A percentile compares a stretch with the other conserved stretches of the same genome.
phyloP scores from a whole-genome alignment of 2,329 filamentous ascomycete genomes.

The Fusarium virguliforme region DNA sequence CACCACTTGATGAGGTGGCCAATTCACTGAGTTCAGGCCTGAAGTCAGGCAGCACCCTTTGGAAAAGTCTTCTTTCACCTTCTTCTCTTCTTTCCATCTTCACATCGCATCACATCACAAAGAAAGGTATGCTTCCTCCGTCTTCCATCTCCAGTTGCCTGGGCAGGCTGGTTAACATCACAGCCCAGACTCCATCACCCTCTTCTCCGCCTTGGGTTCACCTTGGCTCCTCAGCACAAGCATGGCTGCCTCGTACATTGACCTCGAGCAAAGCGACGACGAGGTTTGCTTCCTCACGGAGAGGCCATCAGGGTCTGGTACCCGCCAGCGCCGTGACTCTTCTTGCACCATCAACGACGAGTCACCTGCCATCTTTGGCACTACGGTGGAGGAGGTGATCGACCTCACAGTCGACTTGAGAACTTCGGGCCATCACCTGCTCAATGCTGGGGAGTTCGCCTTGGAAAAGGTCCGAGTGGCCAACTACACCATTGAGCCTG shows the following conservation, averaged over 20 bases:
- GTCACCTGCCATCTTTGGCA: neutral
- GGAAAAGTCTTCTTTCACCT: slow-evolving; percentile 6
- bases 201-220: slow-evolving; percentile 10
- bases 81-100: neutral
- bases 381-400: slow-evolving; percentile 50
- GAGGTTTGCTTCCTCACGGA: slow-evolving; percentile 42
- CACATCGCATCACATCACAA: neutral
- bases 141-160: neutral
- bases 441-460: slow-evolving; percentile 46
- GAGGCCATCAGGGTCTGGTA: slow-evolving; percentile 5
- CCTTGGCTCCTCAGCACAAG: slow-evolving; percentile 1
- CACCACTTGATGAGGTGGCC: neutral
- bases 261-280: slow-evolving; percentile 17
- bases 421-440: slow-evolving; percentile 21
- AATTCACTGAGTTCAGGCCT: slow-evolving; percentile 8
- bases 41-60: neutral
- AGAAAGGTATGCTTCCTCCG: slow-evolving; percentile 1
- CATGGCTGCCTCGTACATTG: slow-evolving; percentile 30
- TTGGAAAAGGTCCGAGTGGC: slow-evolving; percentile 38
- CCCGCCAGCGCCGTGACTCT: slow-evolving; percentile 29
- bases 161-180: slow-evolving; percentile 12
- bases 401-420: slow-evolving; percentile 54
- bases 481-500: slow-evolving; percentile 38
- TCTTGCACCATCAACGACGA: slow-evolving; percentile 48
- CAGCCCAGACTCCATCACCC: slow-evolving; percentile 16